phyloP scores from a whole-genome alignment of 352 stramenopile species.

The Pythium biforme region DNA sequence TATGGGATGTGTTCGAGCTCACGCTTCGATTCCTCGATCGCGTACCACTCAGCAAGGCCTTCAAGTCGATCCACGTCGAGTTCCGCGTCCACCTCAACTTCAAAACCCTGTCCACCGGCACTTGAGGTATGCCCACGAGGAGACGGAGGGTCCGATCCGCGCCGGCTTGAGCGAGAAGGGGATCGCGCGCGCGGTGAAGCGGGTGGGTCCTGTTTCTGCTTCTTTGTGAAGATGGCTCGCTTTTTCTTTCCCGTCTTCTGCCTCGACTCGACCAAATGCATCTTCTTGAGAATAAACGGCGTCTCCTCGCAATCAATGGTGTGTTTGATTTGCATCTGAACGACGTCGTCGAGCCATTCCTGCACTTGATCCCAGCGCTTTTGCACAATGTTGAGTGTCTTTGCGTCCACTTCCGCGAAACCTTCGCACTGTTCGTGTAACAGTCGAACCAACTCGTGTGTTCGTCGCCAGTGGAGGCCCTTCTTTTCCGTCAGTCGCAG shows the following conservation, averaged over 20 bases:
- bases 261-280: constrained; percentile 45
- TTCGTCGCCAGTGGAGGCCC: constrained; percentile 67
- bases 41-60: constrained; percentile 71
- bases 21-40: constrained; percentile 61
- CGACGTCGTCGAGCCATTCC: constrained; percentile 60
- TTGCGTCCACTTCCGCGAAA: constrained; percentile 54
- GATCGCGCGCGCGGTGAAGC: constrained; percentile 15
- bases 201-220: constrained; percentile 1
- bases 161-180: constrained; percentile 9
- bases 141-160: constrained; percentile 7
- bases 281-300: constrained; percentile 69
- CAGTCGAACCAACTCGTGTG: constrained; percentile 62
- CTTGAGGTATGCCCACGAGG: constrained; percentile 1
- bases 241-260: constrained; percentile 2
- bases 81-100: constrained; percentile 7
- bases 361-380: constrained; percentile 61
- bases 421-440: constrained; percentile 75
- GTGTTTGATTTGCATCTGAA: constrained; percentile 61
- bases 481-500: constrained; percentile 68
- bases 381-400: constrained; percentile 46
- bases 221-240: constrained; percentile 13
- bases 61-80: constrained; percentile 53
- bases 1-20: constrained; percentile 65
- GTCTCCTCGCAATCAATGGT: constrained; percentile 64
- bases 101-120: background rate